Conservation (phyloP, 2,329 filamentous ascomycete genomes). For the Claviceps fusiformis region DNA sequence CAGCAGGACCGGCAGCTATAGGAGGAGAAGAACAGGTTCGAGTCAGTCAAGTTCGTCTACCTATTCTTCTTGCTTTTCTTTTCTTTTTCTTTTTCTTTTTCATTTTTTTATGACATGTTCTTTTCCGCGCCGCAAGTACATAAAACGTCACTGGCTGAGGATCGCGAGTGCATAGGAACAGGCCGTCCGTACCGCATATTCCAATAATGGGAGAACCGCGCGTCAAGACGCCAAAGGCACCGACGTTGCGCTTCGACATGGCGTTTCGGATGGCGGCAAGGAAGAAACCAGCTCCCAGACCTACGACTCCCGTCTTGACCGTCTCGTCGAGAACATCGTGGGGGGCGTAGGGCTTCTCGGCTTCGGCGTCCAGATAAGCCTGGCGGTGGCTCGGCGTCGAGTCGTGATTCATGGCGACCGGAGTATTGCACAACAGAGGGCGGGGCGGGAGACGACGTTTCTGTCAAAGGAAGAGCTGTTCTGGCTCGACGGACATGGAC, state of each 20-base stretch:
- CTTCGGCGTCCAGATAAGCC: slow-evolving; percentile 10
- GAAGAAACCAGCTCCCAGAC: slow-evolving; percentile 55
- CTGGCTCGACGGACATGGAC: neutral
- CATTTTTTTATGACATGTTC: too few relatives aligned
- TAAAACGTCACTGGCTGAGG: neutral
- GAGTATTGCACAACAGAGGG: slow-evolving; percentile 2
- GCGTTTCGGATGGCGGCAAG: slow-evolving; percentile 76
- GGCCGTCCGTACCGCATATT: slow-evolving; percentile 18
- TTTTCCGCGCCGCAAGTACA: neutral
- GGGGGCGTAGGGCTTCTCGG: slow-evolving; percentile 43
- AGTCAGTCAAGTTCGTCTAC: neutral
- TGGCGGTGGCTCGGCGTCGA: slow-evolving; percentile 13
- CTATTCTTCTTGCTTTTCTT: neutral
- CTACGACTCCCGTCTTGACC: slow-evolving; percentile 49
- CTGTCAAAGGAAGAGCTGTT: neutral
- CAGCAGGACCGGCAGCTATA: slow-evolving; percentile 45
- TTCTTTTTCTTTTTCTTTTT: too few relatives aligned
- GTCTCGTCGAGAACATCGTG: slow-evolving; percentile 61
- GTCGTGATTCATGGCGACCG: slow-evolving; percentile 21
- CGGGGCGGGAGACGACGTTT: neutral
- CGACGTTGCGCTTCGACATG: slow-evolving; percentile 68
- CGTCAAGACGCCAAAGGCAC: slow-evolving; percentile 67
- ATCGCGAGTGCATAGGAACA: neutral
- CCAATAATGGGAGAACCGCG: slow-evolving; percentile 62
- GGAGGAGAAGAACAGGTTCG: slow-evolving; percentile 12